phyloP scores from a whole-genome alignment of 106 monocot genomes.

The Allium cepa region DNA sequence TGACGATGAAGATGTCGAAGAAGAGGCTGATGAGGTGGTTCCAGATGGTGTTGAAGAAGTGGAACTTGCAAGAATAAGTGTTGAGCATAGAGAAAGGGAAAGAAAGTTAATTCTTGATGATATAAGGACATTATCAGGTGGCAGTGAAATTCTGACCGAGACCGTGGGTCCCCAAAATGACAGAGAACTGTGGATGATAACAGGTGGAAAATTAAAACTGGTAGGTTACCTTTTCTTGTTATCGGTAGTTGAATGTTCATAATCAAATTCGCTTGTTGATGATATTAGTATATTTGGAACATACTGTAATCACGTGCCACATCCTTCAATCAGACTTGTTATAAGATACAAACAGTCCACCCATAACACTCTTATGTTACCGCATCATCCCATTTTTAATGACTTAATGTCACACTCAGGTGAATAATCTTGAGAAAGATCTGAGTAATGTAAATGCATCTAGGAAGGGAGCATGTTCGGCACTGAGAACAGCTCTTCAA shows the following conservation, averaged over 20 bases:
- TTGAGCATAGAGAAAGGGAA: conserved; percentile 84
- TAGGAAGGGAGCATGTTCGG: conserved; percentile 58
- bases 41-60: conserved; percentile 98
- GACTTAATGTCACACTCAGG: conserved; percentile 24
- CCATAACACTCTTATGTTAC: too few relatives aligned
- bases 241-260: too few relatives aligned
- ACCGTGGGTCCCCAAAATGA: conserved; percentile 23
- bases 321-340: too few relatives aligned
- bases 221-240: conserved; percentile 15
- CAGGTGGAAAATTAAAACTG: conserved; percentile 54
- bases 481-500: conserved; percentile 65
- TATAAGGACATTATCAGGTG: conserved; percentile 47
- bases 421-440: conserved; percentile 75
- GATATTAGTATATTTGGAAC: too few relatives aligned
- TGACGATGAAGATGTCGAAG: conserved; percentile 69
- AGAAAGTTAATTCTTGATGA: conserved; percentile 82
- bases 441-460: conserved; percentile 41
- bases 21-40: conserved; percentile 89
- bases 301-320: too few relatives aligned
- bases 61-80: conserved; percentile 82
- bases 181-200: conserved; percentile 55
- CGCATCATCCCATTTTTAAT: too few relatives aligned
- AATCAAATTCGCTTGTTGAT: too few relatives aligned
- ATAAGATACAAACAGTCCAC: too few relatives aligned
- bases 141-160: conserved; percentile 25